A percentile compares a stretch with the other conserved stretches of the same genome.
phyloP scores from a whole-genome alignment of 805 yeast genomes.

The Pichia sporocuriosa region DNA sequence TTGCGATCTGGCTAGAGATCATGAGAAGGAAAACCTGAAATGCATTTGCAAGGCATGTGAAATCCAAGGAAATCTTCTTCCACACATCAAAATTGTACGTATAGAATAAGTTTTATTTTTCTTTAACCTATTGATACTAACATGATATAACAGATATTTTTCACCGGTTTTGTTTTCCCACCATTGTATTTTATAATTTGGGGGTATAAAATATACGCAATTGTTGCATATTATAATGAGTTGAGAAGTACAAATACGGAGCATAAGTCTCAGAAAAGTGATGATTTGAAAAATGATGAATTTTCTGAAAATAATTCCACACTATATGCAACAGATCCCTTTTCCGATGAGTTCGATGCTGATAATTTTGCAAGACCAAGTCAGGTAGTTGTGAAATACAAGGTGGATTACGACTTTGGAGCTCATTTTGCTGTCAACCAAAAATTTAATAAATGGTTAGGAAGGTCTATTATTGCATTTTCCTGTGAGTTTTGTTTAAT shows the following conservation, averaged over 20 bases:
- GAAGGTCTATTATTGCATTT: constrained; percentile 13
- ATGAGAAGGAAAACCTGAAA: neutral
- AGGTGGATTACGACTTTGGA: constrained; percentile 9
- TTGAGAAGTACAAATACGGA: neutral
- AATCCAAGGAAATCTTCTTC: constrained; percentile 4
- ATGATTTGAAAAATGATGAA: neutral
- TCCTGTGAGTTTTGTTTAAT: constrained; percentile 13
- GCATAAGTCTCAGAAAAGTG: no score
- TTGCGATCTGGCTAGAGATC: neutral
- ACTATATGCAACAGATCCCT: no score
- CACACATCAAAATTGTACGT: constrained; percentile 8
- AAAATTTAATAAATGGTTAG: constrained; percentile 15
- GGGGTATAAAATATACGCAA: constrained; percentile 1
- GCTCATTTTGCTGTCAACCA: constrained; percentile 11
- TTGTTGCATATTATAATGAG: neutral
- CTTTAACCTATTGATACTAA: constrained; percentile 1
- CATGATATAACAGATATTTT: constrained; percentile 9
- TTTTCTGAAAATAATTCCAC: no score
- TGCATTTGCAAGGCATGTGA: constrained; percentile 11
- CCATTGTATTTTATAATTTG: constrained; percentile 7
- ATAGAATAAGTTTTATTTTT: neutral
- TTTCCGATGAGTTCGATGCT: neutral
- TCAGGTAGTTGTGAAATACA: neutral
- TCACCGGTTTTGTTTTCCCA: constrained; percentile 10
- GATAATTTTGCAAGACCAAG: no score